Percentiles rank a stretch among this genome's conserved stretches.
These are phyloP conservation scores for Russula vinacea DNA, from an alignment of 768 basidiomycete species.

Conservation along the genomic window DNA sequence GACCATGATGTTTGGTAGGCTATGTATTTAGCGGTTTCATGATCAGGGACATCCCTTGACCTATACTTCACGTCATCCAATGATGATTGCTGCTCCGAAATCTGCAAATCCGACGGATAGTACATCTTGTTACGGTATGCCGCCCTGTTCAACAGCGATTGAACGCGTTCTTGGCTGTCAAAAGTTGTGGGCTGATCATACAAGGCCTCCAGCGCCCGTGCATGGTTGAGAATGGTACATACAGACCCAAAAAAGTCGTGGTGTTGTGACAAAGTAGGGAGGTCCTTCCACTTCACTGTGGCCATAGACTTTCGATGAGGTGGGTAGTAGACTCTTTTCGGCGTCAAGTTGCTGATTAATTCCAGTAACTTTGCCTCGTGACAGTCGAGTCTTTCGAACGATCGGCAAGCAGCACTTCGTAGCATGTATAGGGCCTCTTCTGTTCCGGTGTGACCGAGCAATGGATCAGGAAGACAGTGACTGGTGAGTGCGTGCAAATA, in stretches of 20 bases:
- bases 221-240: constrained; percentile 7
- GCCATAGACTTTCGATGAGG: constrained; percentile 10
- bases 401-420: constrained; percentile 39
- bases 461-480: constrained; percentile 44
- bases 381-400: constrained; percentile 40
- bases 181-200: neutral
- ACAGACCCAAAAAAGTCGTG: constrained; percentile 6
- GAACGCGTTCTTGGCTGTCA: neutral
- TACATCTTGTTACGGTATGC: constrained; percentile 8
- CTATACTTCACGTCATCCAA: constrained; percentile 3
- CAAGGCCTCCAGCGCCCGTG: constrained; percentile 1
- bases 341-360: constrained; percentile 7
- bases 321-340: constrained; percentile 16
- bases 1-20: constrained; percentile 14
- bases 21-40: neutral
- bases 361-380: neutral
- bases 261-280: constrained; percentile 15
- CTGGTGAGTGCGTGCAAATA: constrained; percentile 50
- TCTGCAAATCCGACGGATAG: constrained; percentile 11
- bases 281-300: constrained; percentile 8
- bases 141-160: constrained; percentile 3
- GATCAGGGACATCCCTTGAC: neutral
- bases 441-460: constrained; percentile 44
- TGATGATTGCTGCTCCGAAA: neutral
- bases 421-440: constrained; percentile 46